Evolutionary conservation across 495 filamentous ascomycete species (phyloP).

Genomic region (Aspergillus bridgeri): DNA sequence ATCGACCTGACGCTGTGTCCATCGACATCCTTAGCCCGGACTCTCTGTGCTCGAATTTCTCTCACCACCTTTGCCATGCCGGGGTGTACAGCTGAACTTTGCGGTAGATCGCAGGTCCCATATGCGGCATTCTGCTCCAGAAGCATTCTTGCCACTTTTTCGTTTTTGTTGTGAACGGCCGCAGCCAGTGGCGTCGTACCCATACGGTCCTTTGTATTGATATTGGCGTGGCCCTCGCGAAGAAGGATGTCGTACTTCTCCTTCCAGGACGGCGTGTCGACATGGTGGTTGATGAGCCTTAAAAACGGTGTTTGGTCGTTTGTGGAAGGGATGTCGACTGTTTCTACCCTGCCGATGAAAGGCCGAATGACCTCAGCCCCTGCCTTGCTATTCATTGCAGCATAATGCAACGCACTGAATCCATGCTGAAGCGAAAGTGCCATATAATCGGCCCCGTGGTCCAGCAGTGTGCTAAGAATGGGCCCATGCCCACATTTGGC

Average conservation of each 20-base stretch:
- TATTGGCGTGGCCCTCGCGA: neutral
- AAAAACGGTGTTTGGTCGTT: conserved; percentile 6
- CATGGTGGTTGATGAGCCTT: conserved; percentile 1
- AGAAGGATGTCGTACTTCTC: conserved; percentile 2
- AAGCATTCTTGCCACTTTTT: neutral
- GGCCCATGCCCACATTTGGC: conserved; percentile 12
- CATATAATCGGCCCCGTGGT: conserved; percentile 11
- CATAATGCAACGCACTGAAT: conserved; percentile 14
- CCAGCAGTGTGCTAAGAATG: conserved; percentile 17
- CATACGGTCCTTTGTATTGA: neutral
- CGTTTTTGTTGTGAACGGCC: neutral
- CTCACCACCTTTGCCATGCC: neutral
- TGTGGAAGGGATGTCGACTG: neutral
- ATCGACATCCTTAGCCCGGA: too few relatives aligned
- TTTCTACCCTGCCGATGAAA: neutral
- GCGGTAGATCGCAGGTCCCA: neutral
- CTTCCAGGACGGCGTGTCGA: neutral
- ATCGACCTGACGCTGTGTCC: too few relatives aligned
- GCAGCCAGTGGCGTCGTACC: conserved; percentile 1
- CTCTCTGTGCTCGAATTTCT: neutral
- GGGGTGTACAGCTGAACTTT: neutral
- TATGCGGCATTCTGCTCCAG: neutral
- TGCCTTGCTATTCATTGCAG: neutral
- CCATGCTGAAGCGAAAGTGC: neutral
- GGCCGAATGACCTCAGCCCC: conserved; percentile 3